phyloP scores from a whole-genome alignment of 2,329 filamentous ascomycete species.

The Aspergillus pseudotamarii region DNA sequence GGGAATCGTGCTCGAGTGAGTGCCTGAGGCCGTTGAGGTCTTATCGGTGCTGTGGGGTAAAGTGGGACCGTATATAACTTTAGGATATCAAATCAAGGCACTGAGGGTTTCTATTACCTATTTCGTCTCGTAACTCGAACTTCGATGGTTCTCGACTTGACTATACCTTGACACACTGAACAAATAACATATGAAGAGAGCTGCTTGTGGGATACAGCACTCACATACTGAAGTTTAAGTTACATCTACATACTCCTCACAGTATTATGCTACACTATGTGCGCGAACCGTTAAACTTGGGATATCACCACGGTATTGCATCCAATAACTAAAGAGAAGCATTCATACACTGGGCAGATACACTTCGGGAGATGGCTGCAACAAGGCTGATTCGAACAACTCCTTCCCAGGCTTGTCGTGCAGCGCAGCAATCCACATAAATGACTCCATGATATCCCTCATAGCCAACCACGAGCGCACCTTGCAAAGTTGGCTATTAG shows the following conservation, averaged over 20 bases:
- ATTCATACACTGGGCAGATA: not conserved
- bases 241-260: not conserved
- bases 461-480: not conserved
- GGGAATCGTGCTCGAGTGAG: not conserved
- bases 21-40: not conserved
- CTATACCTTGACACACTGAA: not conserved
- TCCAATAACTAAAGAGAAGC: not conserved
- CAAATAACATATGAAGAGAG: not conserved
- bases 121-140: not conserved
- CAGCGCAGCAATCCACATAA: not conserved
- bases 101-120: not conserved
- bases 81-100: not conserved
- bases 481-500: not conserved
- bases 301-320: too few relatives aligned
- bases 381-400: not conserved
- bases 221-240: not conserved
- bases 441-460: not conserved
- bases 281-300: accelerated
- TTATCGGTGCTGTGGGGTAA: conserved; percentile 1
- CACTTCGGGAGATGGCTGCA: not conserved
- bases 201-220: not conserved
- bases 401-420: conserved; percentile 4
- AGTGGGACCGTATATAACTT: not conserved
- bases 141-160: not conserved
- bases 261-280: too few relatives aligned